Evolutionary conservation across 2,329 filamentous ascomycete species (phyloP), one percentile per base, ranked within the genome.

Genomic region (Lasiodiplodia sp.): DNA sequence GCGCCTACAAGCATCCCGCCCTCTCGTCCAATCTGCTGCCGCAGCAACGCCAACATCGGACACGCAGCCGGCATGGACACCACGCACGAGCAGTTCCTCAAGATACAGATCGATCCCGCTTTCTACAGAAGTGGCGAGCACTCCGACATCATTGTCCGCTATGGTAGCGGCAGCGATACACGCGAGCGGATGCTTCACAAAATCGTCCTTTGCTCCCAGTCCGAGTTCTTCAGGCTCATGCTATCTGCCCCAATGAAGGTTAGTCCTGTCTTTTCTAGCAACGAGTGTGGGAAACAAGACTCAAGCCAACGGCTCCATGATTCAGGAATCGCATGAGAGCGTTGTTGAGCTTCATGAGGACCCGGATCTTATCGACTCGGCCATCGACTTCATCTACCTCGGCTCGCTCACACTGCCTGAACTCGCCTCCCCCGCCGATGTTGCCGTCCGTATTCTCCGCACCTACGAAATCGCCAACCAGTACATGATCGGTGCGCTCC

Each of bases 211-310:
- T 62, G 57, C 21, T 62, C 57, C 10, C 57, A 62, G 31, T 62
- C 37, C 40, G 57, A 62, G 14, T 62, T 62, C 18, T 62, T 62
- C 40, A 62, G 40, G 57, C 52, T 55, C 52, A 55, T 55, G 52
- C 52, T 55, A 4, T 11, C 52, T 16, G 25, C 25, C 25, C 52
- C 52, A 3, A 55, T 55, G 52, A 55, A n/a, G 52, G 52, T 55
- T n/a, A 2, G 4, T 25, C 21, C 14, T 25, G 49, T 18, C 7
- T 51, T 25, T n/a, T 11, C 7, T 7, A n/a, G 49, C 49, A 4
- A 23, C 31, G 31, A 34, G 8, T 10, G 31, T 25, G n/a, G n/a
- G 18, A 25, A 52, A 3, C 5, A n/a, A 25, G 25, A n/a, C 49
- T n/a, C 21, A 28, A 16, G 4, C 23, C 12, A 3, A 12, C 14